Evolutionary conservation across 2,329 filamentous ascomycete genomes (phyloP).

Genomic region (Cordyceps cateniannulata): DNA sequence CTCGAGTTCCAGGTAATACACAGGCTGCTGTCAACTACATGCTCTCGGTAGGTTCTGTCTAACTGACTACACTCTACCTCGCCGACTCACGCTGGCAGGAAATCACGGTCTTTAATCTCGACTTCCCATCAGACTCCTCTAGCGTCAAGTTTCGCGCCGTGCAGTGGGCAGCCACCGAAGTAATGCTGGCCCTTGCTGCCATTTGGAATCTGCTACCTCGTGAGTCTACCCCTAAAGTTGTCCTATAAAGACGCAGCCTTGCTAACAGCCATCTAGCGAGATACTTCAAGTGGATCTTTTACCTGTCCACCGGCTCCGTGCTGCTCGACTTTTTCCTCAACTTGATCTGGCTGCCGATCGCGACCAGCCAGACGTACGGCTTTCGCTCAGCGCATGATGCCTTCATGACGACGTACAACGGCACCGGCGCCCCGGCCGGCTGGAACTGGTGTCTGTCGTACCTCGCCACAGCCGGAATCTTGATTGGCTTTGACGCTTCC

Average conservation of each 20-base stretch:
- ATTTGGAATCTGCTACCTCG: conserved; percentile 44
- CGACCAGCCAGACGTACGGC: conserved; percentile 46
- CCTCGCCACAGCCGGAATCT: conserved; percentile 51
- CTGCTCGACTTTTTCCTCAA: conserved; percentile 53
- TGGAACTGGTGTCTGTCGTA: conserved; percentile 61
- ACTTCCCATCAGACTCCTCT: conserved; percentile 46
- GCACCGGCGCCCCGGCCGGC: conserved; percentile 45
- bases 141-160: conserved; percentile 52
- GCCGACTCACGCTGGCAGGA: conserved; percentile 33
- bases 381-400: conserved; percentile 53
- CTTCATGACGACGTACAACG: conserved; percentile 55
- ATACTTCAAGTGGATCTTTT: conserved; percentile 44
- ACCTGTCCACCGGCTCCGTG: conserved; percentile 42
- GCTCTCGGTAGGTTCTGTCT: conserved; percentile 35
- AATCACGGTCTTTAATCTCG: conserved; percentile 49
- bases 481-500: conserved; percentile 56
- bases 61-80: not conserved
- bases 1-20: conserved; percentile 34
- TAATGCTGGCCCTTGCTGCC: conserved; percentile 42
- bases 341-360: conserved; percentile 55
- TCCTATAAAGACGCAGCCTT: not conserved
- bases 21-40: conserved; percentile 46
- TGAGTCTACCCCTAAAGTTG: conserved; percentile 27
- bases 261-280: conserved; percentile 24
- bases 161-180: conserved; percentile 52